Conservation (phyloP, 257 asterid species). For the Solanum virginianum region DNA sequence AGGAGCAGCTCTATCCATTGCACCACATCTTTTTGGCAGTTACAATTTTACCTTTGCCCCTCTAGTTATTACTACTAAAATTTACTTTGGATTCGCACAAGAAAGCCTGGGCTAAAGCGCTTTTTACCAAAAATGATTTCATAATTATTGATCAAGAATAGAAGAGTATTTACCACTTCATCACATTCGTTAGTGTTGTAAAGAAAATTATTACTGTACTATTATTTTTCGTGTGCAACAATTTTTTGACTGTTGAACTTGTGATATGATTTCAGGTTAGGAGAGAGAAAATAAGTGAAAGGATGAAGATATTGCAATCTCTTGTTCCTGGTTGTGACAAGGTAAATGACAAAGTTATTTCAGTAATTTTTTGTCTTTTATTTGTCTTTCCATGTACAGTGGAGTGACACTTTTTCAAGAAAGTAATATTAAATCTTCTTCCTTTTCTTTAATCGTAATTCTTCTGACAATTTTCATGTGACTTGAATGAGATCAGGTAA, state of each 20-base stretch:
- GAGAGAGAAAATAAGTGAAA: conserved; percentile 79
- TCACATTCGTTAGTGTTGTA: not conserved
- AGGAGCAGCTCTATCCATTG: too few relatives aligned
- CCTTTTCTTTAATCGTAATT: not conserved
- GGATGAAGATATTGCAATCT: conserved; percentile 69
- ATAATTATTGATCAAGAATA: not conserved
- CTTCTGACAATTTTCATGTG: conserved; percentile 21
- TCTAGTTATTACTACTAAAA: too few relatives aligned
- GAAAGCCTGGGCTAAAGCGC: not conserved
- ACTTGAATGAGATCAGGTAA: conserved; percentile 46
- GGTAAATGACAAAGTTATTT: conserved; percentile 23
- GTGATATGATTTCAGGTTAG: conserved; percentile 35
- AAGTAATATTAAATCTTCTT: not conserved
- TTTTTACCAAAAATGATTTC: too few relatives aligned
- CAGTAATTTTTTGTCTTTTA: not conserved
- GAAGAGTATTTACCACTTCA: not conserved
- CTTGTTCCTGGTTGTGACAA: conserved; percentile 89
- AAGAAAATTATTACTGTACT: not conserved
- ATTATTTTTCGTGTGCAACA: not conserved
- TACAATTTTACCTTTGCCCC: not conserved
- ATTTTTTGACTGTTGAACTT: not conserved
- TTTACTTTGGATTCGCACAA: not conserved
- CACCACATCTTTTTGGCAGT: too few relatives aligned
- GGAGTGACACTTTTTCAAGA: not conserved
- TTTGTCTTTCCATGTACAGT: not conserved